Base-by-base conservation (phyloP, 2,329 filamentous ascomycete species). In the Fusarium duplospermum region DNA sequence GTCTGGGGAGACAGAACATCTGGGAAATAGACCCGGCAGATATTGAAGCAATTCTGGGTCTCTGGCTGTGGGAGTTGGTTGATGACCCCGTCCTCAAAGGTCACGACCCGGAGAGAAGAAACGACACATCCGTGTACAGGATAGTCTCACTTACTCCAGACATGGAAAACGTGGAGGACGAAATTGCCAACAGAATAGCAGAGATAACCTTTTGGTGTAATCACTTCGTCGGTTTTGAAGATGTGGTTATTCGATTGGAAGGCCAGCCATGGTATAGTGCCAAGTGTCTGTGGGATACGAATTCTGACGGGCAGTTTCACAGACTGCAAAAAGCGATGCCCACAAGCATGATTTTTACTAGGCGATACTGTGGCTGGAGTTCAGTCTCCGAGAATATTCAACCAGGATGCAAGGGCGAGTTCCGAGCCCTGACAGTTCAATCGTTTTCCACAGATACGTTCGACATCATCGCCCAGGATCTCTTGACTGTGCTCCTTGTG, bases 21-120 rank as follows among this genome's bases (percentile, higher is more conserved):
- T 75, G 73, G 75, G 57, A 16, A 11, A 45, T 69, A 5, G 70
- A 77, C 14, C 52, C 72, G 24, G 62, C 68, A 10, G 57, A 63
- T n/a, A n/a, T 76, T 24, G 75, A 77, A 31, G 67, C 74, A 18
- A 59, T 76, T 7, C 50, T 77, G 6, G 64, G 75, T 3, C 63
- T 72, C 10, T 75, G 74, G 67, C 8, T 75, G 33, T 77, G 72
- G 72, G 65, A 63, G 11, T 24, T 75, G 11, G 27, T 63, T 11
- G 50, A 16, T 27, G 62, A 67, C 8, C 2, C 47, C 10, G 9
- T 56, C 7, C 29, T 56, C 31, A 33, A 20, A 52, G 47, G 33
- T 13, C 33, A 35, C 11, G 33, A 35, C 11, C 33, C 33, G 13
- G 33, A 2, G 33, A 35, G 33, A 35, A 35, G 33, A 35, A 35